Conservation (phyloP, 2,329 filamentous ascomycete genomes). For the Aciculosporium take region DNA sequence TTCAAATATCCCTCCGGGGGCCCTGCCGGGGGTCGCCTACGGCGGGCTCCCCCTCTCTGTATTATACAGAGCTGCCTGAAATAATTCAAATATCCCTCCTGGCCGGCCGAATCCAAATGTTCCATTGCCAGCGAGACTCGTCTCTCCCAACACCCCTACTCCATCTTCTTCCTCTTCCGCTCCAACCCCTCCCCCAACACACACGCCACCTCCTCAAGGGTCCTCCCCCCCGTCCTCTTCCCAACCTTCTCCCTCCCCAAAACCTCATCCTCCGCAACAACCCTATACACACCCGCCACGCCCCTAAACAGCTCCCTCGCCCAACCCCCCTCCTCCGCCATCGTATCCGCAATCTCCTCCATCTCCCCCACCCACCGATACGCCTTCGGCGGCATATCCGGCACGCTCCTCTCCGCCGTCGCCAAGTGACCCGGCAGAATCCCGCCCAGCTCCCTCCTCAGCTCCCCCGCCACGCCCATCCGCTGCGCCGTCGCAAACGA, state of each 20-base stretch:
- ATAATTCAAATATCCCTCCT: too few species aligned
- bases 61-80: too few species aligned
- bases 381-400: conserved; percentile 56
- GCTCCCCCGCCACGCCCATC: conserved; percentile 46
- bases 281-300: conserved; percentile 46
- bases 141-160: background rate
- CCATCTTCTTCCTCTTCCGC: conserved; percentile 26
- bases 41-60: too few species aligned
- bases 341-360: conserved; percentile 57
- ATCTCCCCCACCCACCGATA: conserved; percentile 69
- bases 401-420: conserved; percentile 35
- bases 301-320: conserved; percentile 38
- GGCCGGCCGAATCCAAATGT: too few species aligned
- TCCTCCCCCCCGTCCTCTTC: conserved; percentile 39
- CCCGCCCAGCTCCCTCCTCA: conserved; percentile 39
- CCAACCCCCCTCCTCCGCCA: conserved; percentile 51
- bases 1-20: too few species aligned
- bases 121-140: too few species aligned
- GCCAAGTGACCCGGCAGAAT: conserved; percentile 32
- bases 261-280: conserved; percentile 46
- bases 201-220: conserved; percentile 41
- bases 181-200: conserved; percentile 32
- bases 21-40: too few species aligned
- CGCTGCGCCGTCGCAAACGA: conserved; percentile 53
- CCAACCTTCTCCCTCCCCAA: conserved; percentile 45